Evolutionary conservation across 768 basidiomycete genomes (phyloP), one percentile per base, ranked within the genome.

Genomic region (Auricularia cornea): DNA sequence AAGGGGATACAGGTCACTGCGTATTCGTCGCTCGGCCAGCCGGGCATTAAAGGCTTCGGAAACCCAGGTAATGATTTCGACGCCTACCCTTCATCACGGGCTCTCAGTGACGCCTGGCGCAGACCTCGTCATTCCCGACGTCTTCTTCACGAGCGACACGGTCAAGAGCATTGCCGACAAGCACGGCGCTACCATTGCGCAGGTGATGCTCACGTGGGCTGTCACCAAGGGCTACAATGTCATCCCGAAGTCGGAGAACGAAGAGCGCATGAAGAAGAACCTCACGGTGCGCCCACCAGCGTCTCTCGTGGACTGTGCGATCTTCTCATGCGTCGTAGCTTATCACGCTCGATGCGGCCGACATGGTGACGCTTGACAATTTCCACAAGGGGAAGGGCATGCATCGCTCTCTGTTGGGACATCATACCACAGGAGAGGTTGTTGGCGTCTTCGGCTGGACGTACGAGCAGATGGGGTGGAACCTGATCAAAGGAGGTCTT

Each of bases 1-100:
- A 84, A 86, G 69, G 87, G 87, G 40, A 92, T 94, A 69, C 75
- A 81, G 14, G 70, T 90, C 63, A 87, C 89, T 23, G 88, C 89
- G 5, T 93, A 91, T 77, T 92, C 88, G 1, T 88, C 90, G 14
- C 82, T 93, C 2, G 91, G 77, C 8, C 54, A 31, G 26, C 54
- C 54, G 12, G 54, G 54, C 14, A 16, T 16, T 8, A 31, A 57
- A 26, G 16, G 12, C 11, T 28, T 57, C 29, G 44, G 44, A 18
- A 48, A 20, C 44, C 44, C 23, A 18, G 16, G 44, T 48, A 23
- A 38, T 14, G 35, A 14, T 38, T 38, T 14, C 35, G 35, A 10
- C 16, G 35, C 8, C 10, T 1, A 38, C 16, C 1, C 35, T 38
- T 38, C 10, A 8, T 38, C 35, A 10, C 35, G 0, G 10, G 8